A percentile compares a stretch with the other conserved stretches of the same genome.
Evolutionary conservation across 768 basidiomycete species (phyloP).

Genomic region (Mycena rebaudengoi): DNA sequence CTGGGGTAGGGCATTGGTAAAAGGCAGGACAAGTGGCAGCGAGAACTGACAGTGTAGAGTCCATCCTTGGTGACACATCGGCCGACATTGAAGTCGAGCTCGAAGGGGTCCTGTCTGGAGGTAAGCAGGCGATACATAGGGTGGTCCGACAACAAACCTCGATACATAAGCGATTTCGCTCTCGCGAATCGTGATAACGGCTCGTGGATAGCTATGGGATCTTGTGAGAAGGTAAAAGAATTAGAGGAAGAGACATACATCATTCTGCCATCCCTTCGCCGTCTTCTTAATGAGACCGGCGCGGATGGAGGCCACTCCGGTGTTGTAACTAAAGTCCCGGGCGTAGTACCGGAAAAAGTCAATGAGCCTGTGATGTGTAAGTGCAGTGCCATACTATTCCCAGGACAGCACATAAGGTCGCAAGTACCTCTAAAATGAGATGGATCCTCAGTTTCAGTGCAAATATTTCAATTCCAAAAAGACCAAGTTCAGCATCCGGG

Average conservation of each 20-base stretch:
- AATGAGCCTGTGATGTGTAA: no score
- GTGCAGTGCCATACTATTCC: no score
- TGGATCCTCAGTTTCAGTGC: no score
- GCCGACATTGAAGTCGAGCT: slow-evolving; percentile 94
- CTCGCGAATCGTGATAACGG: slow-evolving; percentile 76
- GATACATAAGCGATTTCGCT: slow-evolving; percentile 95
- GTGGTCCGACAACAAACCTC: slow-evolving; percentile 78
- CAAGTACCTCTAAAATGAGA: no score
- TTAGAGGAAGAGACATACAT: slow-evolving; percentile 58
- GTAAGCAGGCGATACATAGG: neutral
- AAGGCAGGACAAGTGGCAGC: neutral
- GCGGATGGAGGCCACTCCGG: slow-evolving; percentile 90
- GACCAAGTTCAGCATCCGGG: no score
- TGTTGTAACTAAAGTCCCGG: slow-evolving; percentile 91
- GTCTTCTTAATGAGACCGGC: slow-evolving; percentile 91
- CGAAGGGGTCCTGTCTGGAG: slow-evolving; percentile 90
- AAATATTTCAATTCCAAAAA: no score
- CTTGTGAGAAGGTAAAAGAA: neutral
- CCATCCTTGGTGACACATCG: slow-evolving; percentile 97
- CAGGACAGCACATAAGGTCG: no score
- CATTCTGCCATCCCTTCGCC: slow-evolving; percentile 93
- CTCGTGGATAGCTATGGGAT: slow-evolving; percentile 53
- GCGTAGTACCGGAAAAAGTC: slow-evolving; percentile 98
- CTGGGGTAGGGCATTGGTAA: slow-evolving; percentile 49
- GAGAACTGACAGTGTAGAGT: slow-evolving; percentile 79